Base-by-base conservation (phyloP, 306 rosid species). In the Rubus parviflorus region DNA sequence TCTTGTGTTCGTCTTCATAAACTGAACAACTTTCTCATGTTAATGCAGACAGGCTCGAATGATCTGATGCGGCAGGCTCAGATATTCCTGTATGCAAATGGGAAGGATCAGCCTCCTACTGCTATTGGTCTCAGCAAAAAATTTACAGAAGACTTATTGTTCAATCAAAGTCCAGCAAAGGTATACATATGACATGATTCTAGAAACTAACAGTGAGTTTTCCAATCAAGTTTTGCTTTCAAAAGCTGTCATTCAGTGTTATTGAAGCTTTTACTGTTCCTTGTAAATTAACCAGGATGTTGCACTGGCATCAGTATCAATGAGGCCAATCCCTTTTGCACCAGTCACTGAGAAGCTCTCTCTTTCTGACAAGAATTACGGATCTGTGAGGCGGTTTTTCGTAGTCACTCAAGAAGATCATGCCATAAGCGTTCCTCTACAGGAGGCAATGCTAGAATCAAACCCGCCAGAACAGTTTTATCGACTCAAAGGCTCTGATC, bases 121-220 rank as follows among this genome's bases (percentile, higher is more conserved):
- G 80, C 97, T 38, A 84, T 92, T 73, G 90, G 82, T 76, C 79
- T 87, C 46, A 81, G 86, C 81, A 92, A 85, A 68, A 89, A 91
- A 5, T 64, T 87, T 71, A 81, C 87, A 67, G 89, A 80, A 79
- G 93, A 88, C 77, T 85, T 92, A 64, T 75, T 92, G 81, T 92
- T 92, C 90, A 88, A 88, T 75, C 95, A 71, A 84, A 88, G 97
- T 86, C 95, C 97, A 12, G 46, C 91, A 48, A 92, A 87, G 89
- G 95, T 92, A 85, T 9, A 83, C 81, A 25, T 61, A 37, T 25
- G 42, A 92, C 87, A 83, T 37, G 47, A 2, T 73, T 62, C 12
- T 65, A 30, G 14, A 30, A 54, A 22, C 3, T 37, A 1, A 5
- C 40, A 23, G 41, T 5, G 30, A 16, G 8, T 38, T 6, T 25